phyloP scores from a whole-genome alignment of 306 rosid species.

The Biancaea sappan region DNA sequence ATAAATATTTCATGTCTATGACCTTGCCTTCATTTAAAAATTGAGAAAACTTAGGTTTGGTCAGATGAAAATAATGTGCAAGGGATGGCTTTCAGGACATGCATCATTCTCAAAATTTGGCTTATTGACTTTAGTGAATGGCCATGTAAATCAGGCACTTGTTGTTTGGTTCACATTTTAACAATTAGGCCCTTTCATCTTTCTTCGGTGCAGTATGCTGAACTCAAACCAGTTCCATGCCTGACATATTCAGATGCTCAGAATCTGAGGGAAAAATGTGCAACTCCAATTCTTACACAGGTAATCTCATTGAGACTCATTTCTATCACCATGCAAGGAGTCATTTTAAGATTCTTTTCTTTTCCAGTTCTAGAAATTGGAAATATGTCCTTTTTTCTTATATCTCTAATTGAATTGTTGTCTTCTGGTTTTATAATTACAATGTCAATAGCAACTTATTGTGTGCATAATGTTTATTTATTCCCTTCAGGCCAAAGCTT shows the following conservation, averaged over 20 bases:
- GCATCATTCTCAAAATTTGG: background rate
- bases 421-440: background rate
- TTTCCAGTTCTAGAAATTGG: slow-evolving; percentile 12
- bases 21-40: background rate
- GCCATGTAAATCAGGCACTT: background rate
- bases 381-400: slow-evolving; percentile 9
- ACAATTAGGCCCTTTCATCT: slow-evolving; percentile 24
- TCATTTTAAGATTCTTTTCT: slow-evolving; percentile 9
- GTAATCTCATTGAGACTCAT: slow-evolving; percentile 43
- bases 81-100: background rate
- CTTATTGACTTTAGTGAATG: slow-evolving; percentile 17
- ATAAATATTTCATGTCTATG: background rate
- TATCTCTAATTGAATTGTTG: background rate
- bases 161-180: slow-evolving; percentile 19
- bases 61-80: background rate
- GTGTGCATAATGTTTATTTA: background rate
- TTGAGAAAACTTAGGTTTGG: background rate
- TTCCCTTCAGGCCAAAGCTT: background rate
- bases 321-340: background rate
- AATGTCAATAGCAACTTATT: too few relatives aligned
- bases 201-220: slow-evolving; percentile 91
- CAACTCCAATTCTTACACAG: slow-evolving; percentile 93
- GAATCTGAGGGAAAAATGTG: slow-evolving; percentile 65
- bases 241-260: slow-evolving; percentile 80
- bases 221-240: slow-evolving; percentile 96